phyloP scores from a whole-genome alignment of 352 stramenopile genomes.

The Globisporangium camurandrum region DNA sequence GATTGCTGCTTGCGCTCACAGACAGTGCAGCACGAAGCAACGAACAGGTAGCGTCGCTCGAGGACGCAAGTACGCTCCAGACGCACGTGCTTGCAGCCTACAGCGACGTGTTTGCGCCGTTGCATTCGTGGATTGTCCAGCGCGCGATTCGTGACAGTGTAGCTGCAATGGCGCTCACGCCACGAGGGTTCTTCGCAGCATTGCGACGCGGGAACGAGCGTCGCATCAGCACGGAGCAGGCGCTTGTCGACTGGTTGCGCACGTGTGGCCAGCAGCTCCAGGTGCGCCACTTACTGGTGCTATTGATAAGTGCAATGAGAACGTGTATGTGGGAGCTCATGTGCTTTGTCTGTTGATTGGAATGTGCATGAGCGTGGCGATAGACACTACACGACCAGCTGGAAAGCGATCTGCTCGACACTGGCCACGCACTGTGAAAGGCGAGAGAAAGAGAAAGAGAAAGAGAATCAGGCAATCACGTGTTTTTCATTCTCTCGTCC shows the following conservation, averaged over 20 bases:
- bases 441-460: too few relatives aligned
- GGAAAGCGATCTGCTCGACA: background rate
- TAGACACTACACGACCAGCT: background rate
- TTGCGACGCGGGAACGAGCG: slow-evolving; percentile 10
- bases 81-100: slow-evolving; percentile 5
- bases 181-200: slow-evolving; percentile 4
- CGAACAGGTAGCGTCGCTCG: background rate
- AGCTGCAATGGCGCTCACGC: background rate
- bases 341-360: too few relatives aligned
- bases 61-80: background rate
- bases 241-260: slow-evolving; percentile 1
- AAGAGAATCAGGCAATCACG: too few relatives aligned
- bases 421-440: background rate
- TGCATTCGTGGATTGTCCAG: slow-evolving; percentile 10
- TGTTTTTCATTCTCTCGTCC: too few relatives aligned
- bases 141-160: slow-evolving; percentile 4
- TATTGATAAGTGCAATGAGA: too few relatives aligned
- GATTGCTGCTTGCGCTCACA: slow-evolving; percentile 4
- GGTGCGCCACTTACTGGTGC: background rate
- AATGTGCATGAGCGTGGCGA: too few relatives aligned
- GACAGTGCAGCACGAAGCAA: too few relatives aligned
- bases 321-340: too few relatives aligned
- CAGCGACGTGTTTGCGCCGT: slow-evolving; percentile 6
- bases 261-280: slow-evolving; percentile 5
- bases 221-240: slow-evolving; percentile 3